Conservation (phyloP, 495 filamentous ascomycete genomes). For the Lasiosphaeriaceae sp. region DNA sequence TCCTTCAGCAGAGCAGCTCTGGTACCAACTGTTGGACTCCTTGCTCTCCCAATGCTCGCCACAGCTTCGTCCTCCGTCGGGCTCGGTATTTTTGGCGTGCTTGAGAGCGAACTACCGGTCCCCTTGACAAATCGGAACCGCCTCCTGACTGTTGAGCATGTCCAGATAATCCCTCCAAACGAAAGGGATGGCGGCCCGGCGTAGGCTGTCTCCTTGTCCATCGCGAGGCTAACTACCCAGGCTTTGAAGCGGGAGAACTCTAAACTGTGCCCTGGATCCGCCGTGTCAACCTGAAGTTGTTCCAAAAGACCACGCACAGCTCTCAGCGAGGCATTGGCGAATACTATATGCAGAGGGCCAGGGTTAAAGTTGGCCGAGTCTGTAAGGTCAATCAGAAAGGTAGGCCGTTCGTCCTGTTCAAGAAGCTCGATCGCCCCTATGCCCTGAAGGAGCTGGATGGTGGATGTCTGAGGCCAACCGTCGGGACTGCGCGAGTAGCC, state of each 20-base stretch:
- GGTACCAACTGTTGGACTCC: conserved; percentile 23
- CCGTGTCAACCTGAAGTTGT: conserved; percentile 42
- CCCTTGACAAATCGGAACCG: conserved; percentile 60
- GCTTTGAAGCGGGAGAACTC: conserved; percentile 55
- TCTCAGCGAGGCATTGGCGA: conserved; percentile 57
- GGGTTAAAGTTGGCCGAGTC: conserved; percentile 49
- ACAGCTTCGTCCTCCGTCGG: conserved; percentile 25
- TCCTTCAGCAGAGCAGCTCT: neutral
- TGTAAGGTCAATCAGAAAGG: conserved; percentile 62
- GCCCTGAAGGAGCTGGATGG: conserved; percentile 47
- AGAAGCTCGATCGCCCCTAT: conserved; percentile 62
- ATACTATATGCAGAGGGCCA: conserved; percentile 51
- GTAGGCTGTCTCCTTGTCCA: conserved; percentile 42
- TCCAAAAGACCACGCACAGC: conserved; percentile 44
- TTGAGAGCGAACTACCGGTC: conserved; percentile 26
- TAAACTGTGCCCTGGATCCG: conserved; percentile 31
- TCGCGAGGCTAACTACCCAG: conserved; percentile 54
- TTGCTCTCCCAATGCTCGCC: conserved; percentile 18
- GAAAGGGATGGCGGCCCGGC: conserved; percentile 44
- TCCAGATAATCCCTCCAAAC: conserved; percentile 60
- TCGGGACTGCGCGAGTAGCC: conserved; percentile 40
- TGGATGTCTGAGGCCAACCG: conserved; percentile 31
- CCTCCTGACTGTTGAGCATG: conserved; percentile 57
- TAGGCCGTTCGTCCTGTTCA: conserved; percentile 63
- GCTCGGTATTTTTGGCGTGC: conserved; percentile 31